phyloP scores from a whole-genome alignment of 371 early-diverging fungal species.

The Batkoa obscura region DNA sequence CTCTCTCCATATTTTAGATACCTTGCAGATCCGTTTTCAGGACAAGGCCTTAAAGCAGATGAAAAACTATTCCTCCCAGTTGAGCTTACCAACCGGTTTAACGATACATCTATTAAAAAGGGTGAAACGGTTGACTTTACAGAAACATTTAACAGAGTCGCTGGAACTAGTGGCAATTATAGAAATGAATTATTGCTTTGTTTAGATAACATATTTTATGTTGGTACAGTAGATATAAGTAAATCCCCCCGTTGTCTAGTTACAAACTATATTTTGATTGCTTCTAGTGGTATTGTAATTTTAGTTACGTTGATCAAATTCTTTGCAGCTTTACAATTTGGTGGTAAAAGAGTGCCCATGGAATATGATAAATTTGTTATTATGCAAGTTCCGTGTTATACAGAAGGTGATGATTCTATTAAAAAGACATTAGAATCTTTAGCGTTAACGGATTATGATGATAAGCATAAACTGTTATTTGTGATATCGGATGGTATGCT shows the following conservation, averaged over 20 bases:
- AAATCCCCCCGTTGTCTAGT: conserved; percentile 61
- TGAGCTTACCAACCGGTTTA: not conserved
- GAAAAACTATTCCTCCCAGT: not conserved
- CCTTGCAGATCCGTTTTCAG: not conserved
- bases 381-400: conserved; percentile 70
- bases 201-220: conserved; percentile 65
- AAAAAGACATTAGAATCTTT: conserved; percentile 49
- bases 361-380: conserved; percentile 82
- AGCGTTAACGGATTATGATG: conserved; percentile 37
- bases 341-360: conserved; percentile 48
- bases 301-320: conserved; percentile 79
- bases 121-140: conserved; percentile 24
- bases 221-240: conserved; percentile 72
- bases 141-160: conserved; percentile 23
- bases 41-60: too few species aligned
- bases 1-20: conserved; percentile 37
- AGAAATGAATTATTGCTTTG: conserved; percentile 25
- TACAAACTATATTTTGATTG: conserved; percentile 68
- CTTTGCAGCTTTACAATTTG: conserved; percentile 75
- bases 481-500: conserved; percentile 74
- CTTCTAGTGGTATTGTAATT: conserved; percentile 52
- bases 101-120: not conserved
- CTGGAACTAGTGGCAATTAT: conserved; percentile 13
- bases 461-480: conserved; percentile 52
- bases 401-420: conserved; percentile 60